Base-by-base conservation (phyloP, 2,329 filamentous ascomycete species). In the Ampelomyces quisqualis region DNA sequence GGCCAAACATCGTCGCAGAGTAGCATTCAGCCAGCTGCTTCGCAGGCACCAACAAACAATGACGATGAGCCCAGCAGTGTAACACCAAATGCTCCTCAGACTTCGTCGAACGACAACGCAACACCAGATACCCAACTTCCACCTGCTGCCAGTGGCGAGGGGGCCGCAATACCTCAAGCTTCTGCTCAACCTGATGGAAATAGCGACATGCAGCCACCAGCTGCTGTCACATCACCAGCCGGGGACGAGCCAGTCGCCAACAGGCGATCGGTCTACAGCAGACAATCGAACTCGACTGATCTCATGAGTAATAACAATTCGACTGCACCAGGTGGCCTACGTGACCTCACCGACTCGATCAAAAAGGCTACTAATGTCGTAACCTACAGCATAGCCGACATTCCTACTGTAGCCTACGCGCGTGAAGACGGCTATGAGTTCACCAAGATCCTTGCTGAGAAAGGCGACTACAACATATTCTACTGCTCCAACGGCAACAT, bases 401-500 rank as follows among this genome's bases (percentile, higher is more conserved):
- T 29, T 15, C 13, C 27, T 2, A 29, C 27, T 2, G 4, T 7
- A 3, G 27, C 27, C 27, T 29, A 29, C 27, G 27, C 27, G 13
- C 27, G 27, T 15, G 27, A 29, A 29, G 27, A 29, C 27, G 27
- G 27, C 13, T 29, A 29, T 15, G 27, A 29, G 7, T 29, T 29
- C 27, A 29, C 27, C 13, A 29, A 29, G 10, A 8, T 29, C 6
- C 27, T 29, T 3, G 27, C 27, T 15, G 27, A 29, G 13, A 15
- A 29, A 8, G 27, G 27, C 13, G 13, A 29, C 13, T 29, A 29
- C 27, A 29, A 29, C 14, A 13, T 29, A 13, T 4, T 29, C 13
- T 29, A 29, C 14, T 29, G 27, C 27, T 29, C 27, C 13, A 29
- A 29, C 27, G 27, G 27, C 13, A 29, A 29, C 27, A 29, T 29